These are phyloP conservation scores for Datura wrightii DNA, from an alignment of 257 asterid genomes.

Conservation along the genomic window DNA sequence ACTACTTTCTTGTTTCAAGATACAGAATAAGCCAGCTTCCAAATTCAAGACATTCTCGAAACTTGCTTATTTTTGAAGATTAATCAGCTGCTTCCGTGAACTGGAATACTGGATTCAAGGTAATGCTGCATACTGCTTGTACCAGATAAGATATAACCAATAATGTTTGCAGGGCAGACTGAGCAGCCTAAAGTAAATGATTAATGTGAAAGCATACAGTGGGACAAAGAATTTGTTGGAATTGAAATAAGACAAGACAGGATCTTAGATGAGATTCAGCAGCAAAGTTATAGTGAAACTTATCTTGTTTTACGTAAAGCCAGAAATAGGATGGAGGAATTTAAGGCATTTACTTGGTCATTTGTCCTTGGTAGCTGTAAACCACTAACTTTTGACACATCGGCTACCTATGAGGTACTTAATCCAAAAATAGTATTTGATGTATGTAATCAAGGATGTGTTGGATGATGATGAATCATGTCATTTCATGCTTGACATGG, in stretches of 20 bases:
- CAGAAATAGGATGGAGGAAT: conserved; percentile 20
- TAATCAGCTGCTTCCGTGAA: neutral
- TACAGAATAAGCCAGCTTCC: neutral
- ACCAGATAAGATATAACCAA: neutral
- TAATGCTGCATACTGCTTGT: neutral
- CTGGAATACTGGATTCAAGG: neutral
- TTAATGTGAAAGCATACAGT: neutral
- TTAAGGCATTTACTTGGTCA: conserved; percentile 27
- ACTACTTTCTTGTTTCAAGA: neutral
- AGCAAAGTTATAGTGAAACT: neutral
- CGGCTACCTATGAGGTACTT: neutral
- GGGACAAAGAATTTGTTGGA: conserved; percentile 6
- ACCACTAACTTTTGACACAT: neutral
- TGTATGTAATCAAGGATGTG: conserved; percentile 27
- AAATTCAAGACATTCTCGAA: neutral
- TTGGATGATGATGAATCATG: conserved; percentile 19
- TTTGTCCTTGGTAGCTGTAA: neutral
- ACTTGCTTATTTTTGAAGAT: neutral
- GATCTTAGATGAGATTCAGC: conserved; percentile 9
- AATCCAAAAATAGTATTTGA: conserved; percentile 3
- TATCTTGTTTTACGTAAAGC: neutral
- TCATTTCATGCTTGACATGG: conserved; percentile 11
- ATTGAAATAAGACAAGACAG: neutral
- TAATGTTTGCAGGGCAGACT: conserved; percentile 17
- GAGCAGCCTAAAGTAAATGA: conserved; percentile 19